phyloP scores from a whole-genome alignment of 2,329 filamentous ascomycete genomes.

The Apiospora malaysiana region DNA sequence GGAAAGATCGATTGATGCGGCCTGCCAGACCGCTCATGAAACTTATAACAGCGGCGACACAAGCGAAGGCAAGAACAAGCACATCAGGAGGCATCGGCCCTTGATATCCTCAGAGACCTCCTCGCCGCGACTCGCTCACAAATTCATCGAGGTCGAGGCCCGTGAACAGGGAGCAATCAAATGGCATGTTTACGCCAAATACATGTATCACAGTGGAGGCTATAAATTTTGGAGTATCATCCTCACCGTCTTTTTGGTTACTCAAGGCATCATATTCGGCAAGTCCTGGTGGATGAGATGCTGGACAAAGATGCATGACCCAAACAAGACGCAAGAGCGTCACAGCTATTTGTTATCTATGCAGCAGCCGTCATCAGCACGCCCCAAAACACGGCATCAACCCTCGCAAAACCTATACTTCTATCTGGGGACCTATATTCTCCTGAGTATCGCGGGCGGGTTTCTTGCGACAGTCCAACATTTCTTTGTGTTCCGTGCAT shows the following conservation, averaged over 20 bases:
- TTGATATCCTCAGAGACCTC: constrained; percentile 58
- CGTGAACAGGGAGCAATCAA: constrained; percentile 74
- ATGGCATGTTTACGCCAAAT: constrained; percentile 68
- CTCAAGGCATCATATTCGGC: constrained; percentile 61
- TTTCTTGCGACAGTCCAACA: constrained; percentile 67
- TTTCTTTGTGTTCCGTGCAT: constrained; percentile 67
- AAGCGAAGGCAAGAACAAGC: constrained; percentile 49
- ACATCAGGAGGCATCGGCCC: constrained; percentile 46
- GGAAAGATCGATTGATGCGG: constrained; percentile 55
- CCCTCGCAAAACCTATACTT: constrained; percentile 54
- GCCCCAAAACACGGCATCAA: constrained; percentile 38
- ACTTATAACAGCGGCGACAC: constrained; percentile 64
- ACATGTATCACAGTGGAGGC: constrained; percentile 71
- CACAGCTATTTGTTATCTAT: constrained; percentile 34
- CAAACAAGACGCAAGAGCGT: constrained; percentile 32
- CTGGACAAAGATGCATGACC: constrained; percentile 59
- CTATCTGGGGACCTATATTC: constrained; percentile 73
- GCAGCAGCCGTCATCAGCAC: constrained; percentile 34
- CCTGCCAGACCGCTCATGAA: constrained; percentile 55
- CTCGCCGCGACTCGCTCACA: constrained; percentile 60
- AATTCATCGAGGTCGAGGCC: constrained; percentile 78
- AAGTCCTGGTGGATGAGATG: constrained; percentile 69
- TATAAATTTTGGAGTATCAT: constrained; percentile 63
- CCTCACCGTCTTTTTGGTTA: constrained; percentile 57
- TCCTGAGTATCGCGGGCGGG: constrained; percentile 61